phyloP scores from a whole-genome alignment of 2,329 filamentous ascomycete species.

The Clonostachys rosea region DNA sequence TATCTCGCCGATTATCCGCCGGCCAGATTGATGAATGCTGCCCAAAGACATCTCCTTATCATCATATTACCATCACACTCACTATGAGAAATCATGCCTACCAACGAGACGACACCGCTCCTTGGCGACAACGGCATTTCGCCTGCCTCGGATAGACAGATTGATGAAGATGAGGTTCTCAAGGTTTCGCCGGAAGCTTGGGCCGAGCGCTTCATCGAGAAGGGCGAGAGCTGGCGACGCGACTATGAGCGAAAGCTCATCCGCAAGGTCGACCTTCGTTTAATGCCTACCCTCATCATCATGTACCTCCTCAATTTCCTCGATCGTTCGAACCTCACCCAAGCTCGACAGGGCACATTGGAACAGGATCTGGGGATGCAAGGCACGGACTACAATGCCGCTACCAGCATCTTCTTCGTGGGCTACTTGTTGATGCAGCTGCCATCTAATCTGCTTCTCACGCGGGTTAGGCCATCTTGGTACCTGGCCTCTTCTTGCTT shows the following conservation, averaged over 20 bases:
- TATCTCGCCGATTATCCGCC: too few species aligned
- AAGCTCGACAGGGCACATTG: slow-evolving; percentile 47
- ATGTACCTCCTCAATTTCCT: slow-evolving; percentile 54
- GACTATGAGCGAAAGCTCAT: slow-evolving; percentile 25
- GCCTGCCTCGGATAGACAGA: too few species aligned
- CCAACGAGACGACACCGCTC: too few species aligned
- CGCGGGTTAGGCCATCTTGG: slow-evolving; percentile 43
- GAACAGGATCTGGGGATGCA: slow-evolving; percentile 48
- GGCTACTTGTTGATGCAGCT: slow-evolving; percentile 59
- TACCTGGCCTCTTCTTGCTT: slow-evolving; percentile 46
- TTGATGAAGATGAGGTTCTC: too few species aligned
- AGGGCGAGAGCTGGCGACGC: slow-evolving; percentile 8
- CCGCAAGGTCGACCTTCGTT: slow-evolving; percentile 43
- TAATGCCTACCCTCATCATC: slow-evolving; percentile 47
- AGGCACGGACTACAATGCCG: slow-evolving; percentile 52
- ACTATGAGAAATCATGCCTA: too few species aligned
- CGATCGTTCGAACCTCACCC: slow-evolving; percentile 47
- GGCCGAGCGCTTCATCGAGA: not conserved
- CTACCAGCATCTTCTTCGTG: slow-evolving; percentile 58
- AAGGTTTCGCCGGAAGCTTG: not conserved
- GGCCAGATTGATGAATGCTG: too few species aligned
- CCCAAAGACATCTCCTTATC: too few species aligned
- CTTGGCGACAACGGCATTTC: too few species aligned
- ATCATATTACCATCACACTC: too few species aligned
- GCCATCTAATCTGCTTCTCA: slow-evolving; percentile 55